phyloP scores from a whole-genome alignment of 225 moss, liverwort and hornwort genomes.

The Lunularia cruciata region DNA sequence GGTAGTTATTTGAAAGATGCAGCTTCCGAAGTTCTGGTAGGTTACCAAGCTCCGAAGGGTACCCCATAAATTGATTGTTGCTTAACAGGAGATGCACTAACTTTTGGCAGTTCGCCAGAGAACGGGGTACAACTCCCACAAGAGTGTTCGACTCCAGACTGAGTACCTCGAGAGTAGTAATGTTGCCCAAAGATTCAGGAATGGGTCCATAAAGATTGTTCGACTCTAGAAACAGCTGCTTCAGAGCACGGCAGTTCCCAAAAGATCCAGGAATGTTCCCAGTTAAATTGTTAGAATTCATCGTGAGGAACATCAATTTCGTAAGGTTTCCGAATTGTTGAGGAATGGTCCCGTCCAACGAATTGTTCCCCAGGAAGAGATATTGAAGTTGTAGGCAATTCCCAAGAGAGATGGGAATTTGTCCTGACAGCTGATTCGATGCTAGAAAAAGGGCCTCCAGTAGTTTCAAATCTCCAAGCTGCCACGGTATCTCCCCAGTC shows the following conservation, averaged over 20 bases:
- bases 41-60: slow-evolving; percentile 17
- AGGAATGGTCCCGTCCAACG: slow-evolving; percentile 30
- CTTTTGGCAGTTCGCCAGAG: slow-evolving; percentile 5
- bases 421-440: slow-evolving; percentile 25
- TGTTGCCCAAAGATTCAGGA: slow-evolving; percentile 59
- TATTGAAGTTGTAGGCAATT: slow-evolving; percentile 31
- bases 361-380: slow-evolving; percentile 31
- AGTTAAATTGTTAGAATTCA: slow-evolving; percentile 28
- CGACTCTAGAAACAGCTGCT: neutral
- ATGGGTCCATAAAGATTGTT: slow-evolving; percentile 31
- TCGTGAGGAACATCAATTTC: slow-evolving; percentile 9
- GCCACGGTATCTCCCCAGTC: slow-evolving; percentile 21
- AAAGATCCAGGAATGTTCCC: slow-evolving; percentile 31
- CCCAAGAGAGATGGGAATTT: slow-evolving; percentile 37
- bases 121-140: slow-evolving; percentile 22
- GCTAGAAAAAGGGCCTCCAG: slow-evolving; percentile 18
- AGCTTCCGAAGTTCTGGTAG: slow-evolving; percentile 13
- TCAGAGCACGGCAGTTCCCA: neutral
- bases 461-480: slow-evolving; percentile 10
- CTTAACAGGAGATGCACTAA: slow-evolving; percentile 3
- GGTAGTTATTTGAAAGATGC: slow-evolving; percentile 4
- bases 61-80: neutral
- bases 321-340: slow-evolving; percentile 3
- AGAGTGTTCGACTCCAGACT: slow-evolving; percentile 10
- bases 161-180: slow-evolving; percentile 29